Evolutionary conservation across 352 stramenopile genomes (phyloP).

Genomic region (Phytophthora syringae): DNA sequence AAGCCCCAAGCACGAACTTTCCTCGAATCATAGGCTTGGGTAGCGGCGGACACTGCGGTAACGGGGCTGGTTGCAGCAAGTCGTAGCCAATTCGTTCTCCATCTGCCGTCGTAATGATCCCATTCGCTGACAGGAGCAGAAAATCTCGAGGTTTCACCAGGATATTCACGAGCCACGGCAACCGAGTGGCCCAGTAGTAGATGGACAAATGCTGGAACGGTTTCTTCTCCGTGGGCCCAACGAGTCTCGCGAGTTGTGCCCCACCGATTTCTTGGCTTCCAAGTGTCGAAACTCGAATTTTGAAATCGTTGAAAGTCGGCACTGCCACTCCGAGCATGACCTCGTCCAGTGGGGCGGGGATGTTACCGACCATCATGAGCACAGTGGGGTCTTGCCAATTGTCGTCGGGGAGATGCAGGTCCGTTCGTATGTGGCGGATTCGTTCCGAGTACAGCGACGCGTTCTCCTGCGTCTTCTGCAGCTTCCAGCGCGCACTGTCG

Average conservation of each 20-base stretch:
- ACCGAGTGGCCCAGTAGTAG: constrained; percentile 47
- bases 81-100: constrained; percentile 60
- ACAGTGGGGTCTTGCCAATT: constrained; percentile 37
- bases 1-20: constrained; percentile 37
- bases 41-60: constrained; percentile 33
- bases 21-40: constrained; percentile 38
- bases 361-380: constrained; percentile 50
- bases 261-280: constrained; percentile 35
- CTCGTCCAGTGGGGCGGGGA: constrained; percentile 54
- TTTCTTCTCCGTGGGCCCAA: constrained; percentile 41
- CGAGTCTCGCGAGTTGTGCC: constrained; percentile 61
- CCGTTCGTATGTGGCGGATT: constrained; percentile 30
- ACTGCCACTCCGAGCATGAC: constrained; percentile 66
- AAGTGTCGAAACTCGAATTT: constrained; percentile 38
- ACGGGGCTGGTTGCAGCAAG: constrained; percentile 54
- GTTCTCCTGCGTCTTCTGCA: constrained; percentile 39
- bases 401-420: constrained; percentile 39
- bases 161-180: constrained; percentile 48
- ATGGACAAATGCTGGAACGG: constrained; percentile 56
- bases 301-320: constrained; percentile 49
- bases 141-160: constrained; percentile 55
- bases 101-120: constrained; percentile 41
- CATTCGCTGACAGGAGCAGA: constrained; percentile 48
- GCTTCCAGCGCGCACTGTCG: constrained; percentile 44
- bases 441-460: constrained; percentile 43